Conservation (phyloP, 306 rosid genomes). For the Hippophae gyantsensis region DNA sequence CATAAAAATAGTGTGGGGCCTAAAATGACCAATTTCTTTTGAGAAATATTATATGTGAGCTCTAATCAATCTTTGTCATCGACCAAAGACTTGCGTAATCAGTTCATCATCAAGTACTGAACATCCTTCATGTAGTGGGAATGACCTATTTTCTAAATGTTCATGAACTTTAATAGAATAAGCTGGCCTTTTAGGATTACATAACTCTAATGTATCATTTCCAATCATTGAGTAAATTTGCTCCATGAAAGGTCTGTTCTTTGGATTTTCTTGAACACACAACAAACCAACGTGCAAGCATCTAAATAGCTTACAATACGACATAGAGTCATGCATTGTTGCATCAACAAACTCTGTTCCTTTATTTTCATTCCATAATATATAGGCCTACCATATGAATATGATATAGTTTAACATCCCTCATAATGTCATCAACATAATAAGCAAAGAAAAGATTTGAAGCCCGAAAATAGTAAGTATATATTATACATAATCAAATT, state of each 20-base stretch:
- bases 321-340: slow-evolving; percentile 39
- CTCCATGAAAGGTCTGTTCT: slow-evolving; percentile 52
- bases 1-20: too few species aligned
- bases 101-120: slow-evolving; percentile 8
- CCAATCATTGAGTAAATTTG: slow-evolving; percentile 49
- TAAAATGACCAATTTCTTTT: too few species aligned
- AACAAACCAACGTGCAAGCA: slow-evolving; percentile 58
- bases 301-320: slow-evolving; percentile 33
- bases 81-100: too few species aligned
- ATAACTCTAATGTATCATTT: slow-evolving; percentile 24
- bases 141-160: slow-evolving; percentile 2
- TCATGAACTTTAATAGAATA: slow-evolving; percentile 24
- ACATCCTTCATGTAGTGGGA: slow-evolving; percentile 1
- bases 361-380: slow-evolving; percentile 38
- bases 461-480: background rate
- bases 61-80: too few species aligned
- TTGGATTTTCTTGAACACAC: slow-evolving; percentile 52
- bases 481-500: too few species aligned
- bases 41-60: too few species aligned
- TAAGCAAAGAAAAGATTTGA: background rate
- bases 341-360: slow-evolving; percentile 41
- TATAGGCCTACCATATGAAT: slow-evolving; percentile 33
- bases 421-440: background rate
- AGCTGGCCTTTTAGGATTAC: slow-evolving; percentile 34
- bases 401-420: background rate